Base-by-base conservation (phyloP, 768 basidiomycete genomes). In the Naematelia encephala region DNA sequence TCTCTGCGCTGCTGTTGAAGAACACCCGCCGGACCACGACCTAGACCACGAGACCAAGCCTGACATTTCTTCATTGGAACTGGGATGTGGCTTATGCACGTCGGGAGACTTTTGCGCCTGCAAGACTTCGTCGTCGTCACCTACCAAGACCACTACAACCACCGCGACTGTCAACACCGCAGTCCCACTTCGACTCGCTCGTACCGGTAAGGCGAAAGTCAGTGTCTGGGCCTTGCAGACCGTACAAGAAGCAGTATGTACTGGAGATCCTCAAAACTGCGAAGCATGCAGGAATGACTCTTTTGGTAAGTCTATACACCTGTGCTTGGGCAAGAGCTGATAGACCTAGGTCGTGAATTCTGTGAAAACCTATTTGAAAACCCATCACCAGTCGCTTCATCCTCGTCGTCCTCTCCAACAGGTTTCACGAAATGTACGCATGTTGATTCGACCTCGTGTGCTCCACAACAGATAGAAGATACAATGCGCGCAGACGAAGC, bases 401-500 rank as follows among this genome's bases (percentile, higher is more conserved):
- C 59, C 2, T 52, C 57, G 1, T 25, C 19, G 11, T 44, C 54
- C 1, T 54, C 55, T 30, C 54, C 61, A 43, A 57, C 63, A 1
- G 65, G 67, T 50, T 23, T 53, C 0, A 57, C 54, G n/a, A 67
- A 61, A 13, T 72, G 70, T 56, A 67, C 66, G 61, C 56, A 57
- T 34, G 60, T 68, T 52, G 55, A 60, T 23, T 63, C 67, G 21
- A 46, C 63, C 21, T 53, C 63, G 43, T 60, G 48, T 44, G 22
- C 54, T 34, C 30, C 60, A 16, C 26, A 39, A 19, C 25, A 61
- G 44, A 14, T 34, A 5, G 30, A 28, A 21, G 62, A 56, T 13
- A 74, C 62, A 2, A 68, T 77, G 42, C 55, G 66, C 14, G 60
- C 64, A 2, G 74, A 77, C 57, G 64, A 77, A 50, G 75, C 75